A percentile compares a stretch with the other conserved stretches of the same genome.
Evolutionary conservation across 1,284 basidiomycete species (phyloP).

Genomic region (Fomitopsis betulina): DNA sequence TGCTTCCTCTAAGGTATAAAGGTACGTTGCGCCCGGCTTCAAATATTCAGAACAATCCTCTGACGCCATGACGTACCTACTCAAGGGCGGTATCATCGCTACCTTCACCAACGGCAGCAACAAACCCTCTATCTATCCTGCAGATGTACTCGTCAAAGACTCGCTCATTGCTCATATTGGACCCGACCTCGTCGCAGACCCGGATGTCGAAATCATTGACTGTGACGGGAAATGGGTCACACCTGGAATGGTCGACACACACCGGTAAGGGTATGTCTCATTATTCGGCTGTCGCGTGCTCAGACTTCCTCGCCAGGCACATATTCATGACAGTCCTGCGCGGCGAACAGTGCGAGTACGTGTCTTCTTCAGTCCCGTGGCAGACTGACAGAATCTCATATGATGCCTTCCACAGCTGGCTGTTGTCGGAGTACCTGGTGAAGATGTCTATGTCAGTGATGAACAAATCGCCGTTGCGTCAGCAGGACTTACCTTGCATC

Average conservation of each 20-base stretch:
- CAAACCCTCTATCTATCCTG: slow-evolving; percentile 18
- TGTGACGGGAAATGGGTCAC: slow-evolving; percentile 29
- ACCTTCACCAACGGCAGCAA: slow-evolving; percentile 22
- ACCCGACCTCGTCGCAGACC: slow-evolving; percentile 16
- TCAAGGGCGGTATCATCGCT: slow-evolving; percentile 25
- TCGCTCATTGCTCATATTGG: slow-evolving; percentile 22
- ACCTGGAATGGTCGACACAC: slow-evolving; percentile 29
- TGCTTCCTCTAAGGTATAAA: not conserved
- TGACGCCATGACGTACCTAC: slow-evolving; percentile 16
- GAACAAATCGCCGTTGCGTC: not conserved
- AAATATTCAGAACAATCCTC: not conserved
- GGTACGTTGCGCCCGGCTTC: not conserved
- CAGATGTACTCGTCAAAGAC: slow-evolving; percentile 27
- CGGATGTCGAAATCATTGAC: slow-evolving; percentile 23
- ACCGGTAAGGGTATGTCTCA: slow-evolving; percentile 17
- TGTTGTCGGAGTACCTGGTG: slow-evolving; percentile 27
- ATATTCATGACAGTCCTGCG: slow-evolving; percentile 28
- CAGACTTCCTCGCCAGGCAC: slow-evolving; percentile 16
- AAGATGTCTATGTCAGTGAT: slow-evolving; percentile 24
- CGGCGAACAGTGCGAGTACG: slow-evolving; percentile 27
- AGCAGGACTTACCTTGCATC: not conserved
- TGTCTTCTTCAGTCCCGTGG: not conserved
- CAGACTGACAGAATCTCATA: not conserved
- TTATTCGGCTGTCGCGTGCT: not conserved
- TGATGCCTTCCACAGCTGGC: slow-evolving; percentile 15